Evolutionary conservation across 1,284 basidiomycete genomes (phyloP), one percentile per base, ranked within the genome.

Genomic region (Mycena citricolor): DNA sequence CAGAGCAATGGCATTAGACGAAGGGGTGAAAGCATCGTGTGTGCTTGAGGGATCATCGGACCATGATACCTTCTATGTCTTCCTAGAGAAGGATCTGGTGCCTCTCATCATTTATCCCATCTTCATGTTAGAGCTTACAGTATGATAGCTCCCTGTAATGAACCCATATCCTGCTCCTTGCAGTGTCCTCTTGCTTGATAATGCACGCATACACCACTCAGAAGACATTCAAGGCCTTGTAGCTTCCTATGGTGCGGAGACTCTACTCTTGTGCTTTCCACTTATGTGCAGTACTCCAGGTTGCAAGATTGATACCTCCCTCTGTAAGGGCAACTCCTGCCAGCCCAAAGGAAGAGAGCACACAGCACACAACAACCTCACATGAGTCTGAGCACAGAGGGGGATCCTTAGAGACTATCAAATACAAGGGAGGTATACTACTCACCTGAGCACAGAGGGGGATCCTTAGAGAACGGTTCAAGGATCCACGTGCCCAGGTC

Each of bases 31-130:
- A n/a, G 54, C 58, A 13, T 42, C 49, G 22, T 38, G 46, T 13
- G 58, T 60, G 1, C 22, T 61, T 13, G 54, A 58, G 39, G 60
- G 57, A 16, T 58, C 52, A 16, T 52, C 54, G 12, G 47, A 36
- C 8, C 36, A 42, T 4, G 40, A 55, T 7, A 44, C 33, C 2
- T 61, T 61, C 30, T 29, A 55, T 4, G 49, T 57, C n/a, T 61
- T 55, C 26, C 40, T 61, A 5, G 33, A 29, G 8, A 35, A 57
- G 26, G 47, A 58, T 38, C 25, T 61, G 21, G 55, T 61, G 34
- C 12, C 55, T 49, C 8, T 25, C 22, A 19, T 36, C 24, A 8
- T 38, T 12, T 7, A 12, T 29, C 21, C 10, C 25, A 12, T 4
- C 20, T 20, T 4, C 4, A 8, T 28, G n/a, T 5, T n/a, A 20